phyloP scores from a whole-genome alignment of 75 land plant genomes.

The Isoetes taiwanensis region DNA sequence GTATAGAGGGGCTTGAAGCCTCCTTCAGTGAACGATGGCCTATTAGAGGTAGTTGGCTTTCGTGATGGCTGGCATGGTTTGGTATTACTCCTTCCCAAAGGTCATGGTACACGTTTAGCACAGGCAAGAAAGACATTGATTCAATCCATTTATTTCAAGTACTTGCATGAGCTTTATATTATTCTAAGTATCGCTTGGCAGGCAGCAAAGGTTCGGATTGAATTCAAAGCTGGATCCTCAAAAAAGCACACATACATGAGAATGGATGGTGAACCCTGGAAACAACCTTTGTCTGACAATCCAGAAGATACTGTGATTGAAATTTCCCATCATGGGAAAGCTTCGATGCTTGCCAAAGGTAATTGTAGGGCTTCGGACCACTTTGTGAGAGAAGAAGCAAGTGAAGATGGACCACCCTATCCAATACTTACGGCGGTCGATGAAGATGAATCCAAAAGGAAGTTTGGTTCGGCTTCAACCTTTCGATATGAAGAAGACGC shows the following conservation, averaged over 20 bases:
- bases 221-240: conserved; percentile 59
- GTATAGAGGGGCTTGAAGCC: conserved; percentile 63
- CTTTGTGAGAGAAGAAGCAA: too few species aligned
- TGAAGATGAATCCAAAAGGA: conserved; percentile 32
- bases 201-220: conserved; percentile 65
- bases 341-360: conserved; percentile 55
- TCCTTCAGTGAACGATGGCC: conserved; percentile 87
- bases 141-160: too few species aligned
- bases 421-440: too few species aligned
- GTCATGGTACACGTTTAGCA: conserved; percentile 96
- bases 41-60: conserved; percentile 84
- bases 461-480: conserved; percentile 64
- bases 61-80: conserved; percentile 96
- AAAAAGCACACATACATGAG: conserved; percentile 75
- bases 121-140: too few species aligned
- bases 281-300: conserved; percentile 74
- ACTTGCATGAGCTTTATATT: too few species aligned
- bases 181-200: conserved; percentile 6
- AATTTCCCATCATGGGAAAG: conserved; percentile 73
- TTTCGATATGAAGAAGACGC: conserved; percentile 39
- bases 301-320: conserved; percentile 60
- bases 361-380: too few species aligned
- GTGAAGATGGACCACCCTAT: too few species aligned
- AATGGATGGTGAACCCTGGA: conserved; percentile 97
- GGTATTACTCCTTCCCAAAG: conserved; percentile 63